phyloP scores from a whole-genome alignment of 768 basidiomycete species.

The Clathrus columnatus region DNA sequence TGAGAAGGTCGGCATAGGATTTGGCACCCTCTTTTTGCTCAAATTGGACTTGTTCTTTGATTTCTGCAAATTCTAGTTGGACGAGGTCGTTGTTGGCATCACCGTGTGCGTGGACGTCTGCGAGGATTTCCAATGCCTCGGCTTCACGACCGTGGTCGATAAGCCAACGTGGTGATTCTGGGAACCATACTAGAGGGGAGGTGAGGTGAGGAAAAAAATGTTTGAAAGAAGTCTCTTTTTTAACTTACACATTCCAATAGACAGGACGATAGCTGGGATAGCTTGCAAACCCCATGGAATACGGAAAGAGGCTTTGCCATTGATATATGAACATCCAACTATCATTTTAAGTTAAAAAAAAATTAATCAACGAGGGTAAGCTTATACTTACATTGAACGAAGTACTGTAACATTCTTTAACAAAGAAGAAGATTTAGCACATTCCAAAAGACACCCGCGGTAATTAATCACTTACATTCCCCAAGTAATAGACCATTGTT shows the following conservation, averaged over 20 bases:
- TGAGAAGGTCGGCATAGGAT: constrained; percentile 57
- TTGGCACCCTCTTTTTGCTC: constrained; percentile 67
- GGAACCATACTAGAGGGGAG: constrained; percentile 13
- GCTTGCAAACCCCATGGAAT: constrained; percentile 76
- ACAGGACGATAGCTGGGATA: constrained; percentile 67
- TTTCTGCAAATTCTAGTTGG: constrained; percentile 61
- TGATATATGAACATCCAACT: constrained; percentile 62
- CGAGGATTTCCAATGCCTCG: constrained; percentile 63
- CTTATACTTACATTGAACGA: constrained; percentile 40
- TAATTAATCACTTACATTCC: constrained; percentile 35
- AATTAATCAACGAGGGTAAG: constrained; percentile 11
- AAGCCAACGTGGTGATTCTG: constrained; percentile 56
- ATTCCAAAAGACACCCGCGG: background rate
- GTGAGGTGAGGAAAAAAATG: constrained; percentile 8
- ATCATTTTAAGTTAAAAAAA: background rate
- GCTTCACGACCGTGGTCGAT: constrained; percentile 50
- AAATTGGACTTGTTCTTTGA: constrained; percentile 38
- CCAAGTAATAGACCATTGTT: constrained; percentile 77
- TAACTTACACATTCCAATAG: constrained; percentile 47
- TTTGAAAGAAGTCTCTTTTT: no score
- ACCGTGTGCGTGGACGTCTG: constrained; percentile 65
- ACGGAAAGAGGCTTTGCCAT: constrained; percentile 64
- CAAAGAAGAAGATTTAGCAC: background rate
- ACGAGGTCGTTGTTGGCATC: constrained; percentile 53
- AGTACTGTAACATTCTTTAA: constrained; percentile 50